Percentiles rank a stretch among this genome's conserved stretches.
Evolutionary conservation across 164 flowering plant species (phyloP).

Genomic region (Tinospora cordifolia): DNA sequence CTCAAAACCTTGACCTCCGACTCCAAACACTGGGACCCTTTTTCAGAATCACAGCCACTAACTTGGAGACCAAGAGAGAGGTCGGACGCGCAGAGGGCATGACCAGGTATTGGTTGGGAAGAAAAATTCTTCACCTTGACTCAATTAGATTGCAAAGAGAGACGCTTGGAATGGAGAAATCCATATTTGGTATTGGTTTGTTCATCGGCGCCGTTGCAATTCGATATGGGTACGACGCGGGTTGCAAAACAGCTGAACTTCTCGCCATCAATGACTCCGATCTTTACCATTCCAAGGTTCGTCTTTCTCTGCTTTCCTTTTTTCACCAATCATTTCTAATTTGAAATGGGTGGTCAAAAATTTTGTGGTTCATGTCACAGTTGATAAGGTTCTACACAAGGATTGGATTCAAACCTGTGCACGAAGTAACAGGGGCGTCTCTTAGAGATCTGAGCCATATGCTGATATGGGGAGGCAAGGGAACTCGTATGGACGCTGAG

Average conservation of each 20-base stretch:
- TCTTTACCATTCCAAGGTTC: slow-evolving; percentile 85
- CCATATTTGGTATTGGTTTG: slow-evolving; percentile 81
- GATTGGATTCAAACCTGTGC: slow-evolving; percentile 66
- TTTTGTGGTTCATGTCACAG: slow-evolving; percentile 24
- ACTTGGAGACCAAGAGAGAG: slow-evolving; percentile 47
- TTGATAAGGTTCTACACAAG: slow-evolving; percentile 77
- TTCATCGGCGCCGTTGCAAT: slow-evolving; percentile 85
- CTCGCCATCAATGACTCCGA: slow-evolving; percentile 86
- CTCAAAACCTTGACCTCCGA: slow-evolving; percentile 54
- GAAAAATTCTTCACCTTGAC: slow-evolving; percentile 74
- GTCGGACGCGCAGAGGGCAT: slow-evolving; percentile 85
- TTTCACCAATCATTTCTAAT: background rate
- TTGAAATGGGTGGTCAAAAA: background rate
- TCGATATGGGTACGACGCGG: slow-evolving; percentile 68
- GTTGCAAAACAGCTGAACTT: slow-evolving; percentile 67
- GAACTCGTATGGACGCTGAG: slow-evolving; percentile 77
- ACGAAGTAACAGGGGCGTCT: slow-evolving; percentile 65
- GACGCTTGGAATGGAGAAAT: slow-evolving; percentile 63
- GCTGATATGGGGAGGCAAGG: slow-evolving; percentile 86
- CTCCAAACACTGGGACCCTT: slow-evolving; percentile 77
- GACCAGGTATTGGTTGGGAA: slow-evolving; percentile 60
- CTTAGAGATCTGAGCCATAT: slow-evolving; percentile 52
- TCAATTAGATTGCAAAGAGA: slow-evolving; percentile 63
- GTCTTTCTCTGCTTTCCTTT: background rate
- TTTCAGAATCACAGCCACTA: slow-evolving; percentile 70